These are phyloP conservation scores for Cephalotrichum gorgonifer DNA, from an alignment of 2,329 filamentous ascomycete genomes.

Conservation along the genomic window DNA sequence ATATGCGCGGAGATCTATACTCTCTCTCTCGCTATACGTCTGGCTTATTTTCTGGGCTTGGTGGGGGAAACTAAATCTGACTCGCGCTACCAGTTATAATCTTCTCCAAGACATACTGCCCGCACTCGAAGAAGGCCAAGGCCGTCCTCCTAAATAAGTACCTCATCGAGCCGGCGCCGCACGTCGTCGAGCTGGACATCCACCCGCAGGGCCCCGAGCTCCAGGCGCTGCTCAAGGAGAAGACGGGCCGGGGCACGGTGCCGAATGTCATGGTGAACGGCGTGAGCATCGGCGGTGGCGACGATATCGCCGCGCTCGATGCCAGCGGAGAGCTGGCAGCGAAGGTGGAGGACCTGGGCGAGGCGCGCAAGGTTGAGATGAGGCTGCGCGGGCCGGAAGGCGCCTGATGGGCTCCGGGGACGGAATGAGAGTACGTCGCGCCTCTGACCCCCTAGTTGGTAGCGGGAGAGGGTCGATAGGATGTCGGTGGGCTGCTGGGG, in stretches of 20 bases:
- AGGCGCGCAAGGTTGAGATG: constrained; percentile 17
- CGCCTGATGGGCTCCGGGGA: not conserved
- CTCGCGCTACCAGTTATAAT: constrained; percentile 65
- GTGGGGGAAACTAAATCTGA: constrained; percentile 3
- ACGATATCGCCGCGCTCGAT: constrained; percentile 71
- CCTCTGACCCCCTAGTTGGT: no score
- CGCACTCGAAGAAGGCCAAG: constrained; percentile 77
- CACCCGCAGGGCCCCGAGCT: constrained; percentile 65
- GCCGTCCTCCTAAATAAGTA: constrained; percentile 75
- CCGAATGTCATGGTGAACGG: constrained; percentile 87
- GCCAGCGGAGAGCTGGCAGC: constrained; percentile 53
- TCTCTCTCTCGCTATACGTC: not conserved
- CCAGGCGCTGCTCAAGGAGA: constrained; percentile 60
- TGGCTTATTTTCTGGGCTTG: not conserved
- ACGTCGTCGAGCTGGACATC: constrained; percentile 81
- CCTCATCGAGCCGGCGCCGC: constrained; percentile 68
- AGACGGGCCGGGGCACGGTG: constrained; percentile 75
- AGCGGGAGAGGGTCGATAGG: no score
- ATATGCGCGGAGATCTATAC: no score
- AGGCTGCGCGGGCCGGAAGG: not conserved
- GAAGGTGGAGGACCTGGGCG: constrained; percentile 65
- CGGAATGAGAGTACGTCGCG: not conserved
- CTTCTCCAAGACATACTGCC: constrained; percentile 93
- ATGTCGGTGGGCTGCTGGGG: no score
- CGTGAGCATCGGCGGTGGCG: constrained; percentile 79